Percentiles rank a stretch among this genome's conserved stretches.
phyloP scores from a whole-genome alignment of 345 rosid genomes.

The Moringa oleifera region DNA sequence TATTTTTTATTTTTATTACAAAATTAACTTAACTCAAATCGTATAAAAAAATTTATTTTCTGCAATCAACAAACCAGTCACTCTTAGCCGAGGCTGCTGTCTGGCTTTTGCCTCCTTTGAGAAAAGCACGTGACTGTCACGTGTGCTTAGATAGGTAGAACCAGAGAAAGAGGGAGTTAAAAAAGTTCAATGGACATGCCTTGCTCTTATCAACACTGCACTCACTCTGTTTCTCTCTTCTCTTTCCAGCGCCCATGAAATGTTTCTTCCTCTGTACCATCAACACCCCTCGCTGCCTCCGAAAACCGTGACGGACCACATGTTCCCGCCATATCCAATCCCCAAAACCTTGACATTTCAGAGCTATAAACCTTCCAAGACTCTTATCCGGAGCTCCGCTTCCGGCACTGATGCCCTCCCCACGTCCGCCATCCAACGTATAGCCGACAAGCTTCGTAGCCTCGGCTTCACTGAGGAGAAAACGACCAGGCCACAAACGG shows the following conservation, averaged over 20 bases:
- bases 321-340: slow-evolving; percentile 18
- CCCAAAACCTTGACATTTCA: slow-evolving; percentile 23
- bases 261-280: slow-evolving; percentile 34
- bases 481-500: slow-evolving; percentile 5
- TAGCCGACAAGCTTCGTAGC: slow-evolving; percentile 90
- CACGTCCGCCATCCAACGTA: slow-evolving; percentile 72
- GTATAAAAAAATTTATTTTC: no score
- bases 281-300: slow-evolving; percentile 22
- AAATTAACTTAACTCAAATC: no score
- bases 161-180: no score
- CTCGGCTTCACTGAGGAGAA: slow-evolving; percentile 61
- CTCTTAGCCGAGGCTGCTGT: no score
- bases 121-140: no score
- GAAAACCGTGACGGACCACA: slow-evolving; percentile 24
- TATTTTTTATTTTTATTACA: no score
- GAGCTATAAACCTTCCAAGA: slow-evolving; percentile 17
- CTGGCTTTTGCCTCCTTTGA: no score
- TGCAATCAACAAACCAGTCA: no score
- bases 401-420: slow-evolving; percentile 40
- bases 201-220: no score
- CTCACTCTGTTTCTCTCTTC: neutral
- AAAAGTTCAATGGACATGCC: no score
- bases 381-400: slow-evolving; percentile 25
- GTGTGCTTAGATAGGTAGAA: no score
- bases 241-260: slow-evolving; percentile 21